Percentiles rank a stretch among this genome's conserved stretches.
These are phyloP conservation scores for Scutellaria baicalensis DNA, from an alignment of 257 asterid species.

Conservation along the genomic window DNA sequence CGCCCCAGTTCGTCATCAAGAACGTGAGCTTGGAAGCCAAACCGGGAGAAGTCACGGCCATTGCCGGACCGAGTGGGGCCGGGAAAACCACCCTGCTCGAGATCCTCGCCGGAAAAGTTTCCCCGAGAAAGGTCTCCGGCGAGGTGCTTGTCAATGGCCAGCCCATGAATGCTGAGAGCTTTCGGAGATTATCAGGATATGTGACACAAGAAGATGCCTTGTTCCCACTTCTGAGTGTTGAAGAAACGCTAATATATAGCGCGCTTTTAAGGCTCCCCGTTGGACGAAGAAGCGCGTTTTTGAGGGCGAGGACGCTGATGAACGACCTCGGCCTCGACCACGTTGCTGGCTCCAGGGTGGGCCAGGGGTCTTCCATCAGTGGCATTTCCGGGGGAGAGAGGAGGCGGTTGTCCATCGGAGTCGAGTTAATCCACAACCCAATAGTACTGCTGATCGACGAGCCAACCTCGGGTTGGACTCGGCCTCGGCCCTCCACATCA, in stretches of 20 bases:
- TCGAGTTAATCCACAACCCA: conserved; percentile 74
- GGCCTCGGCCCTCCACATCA: conserved; percentile 63
- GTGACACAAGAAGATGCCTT: conserved; percentile 78
- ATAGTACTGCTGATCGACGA: conserved; percentile 63
- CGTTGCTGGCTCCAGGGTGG: conserved; percentile 46
- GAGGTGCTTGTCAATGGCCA: conserved; percentile 43
- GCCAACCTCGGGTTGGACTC: conserved; percentile 85
- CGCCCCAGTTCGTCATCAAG: conserved; percentile 42
- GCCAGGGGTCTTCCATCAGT: conserved; percentile 45
- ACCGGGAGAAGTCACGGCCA: conserved; percentile 73
- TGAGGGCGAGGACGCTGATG: conserved; percentile 41
- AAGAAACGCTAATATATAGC: conserved; percentile 66
- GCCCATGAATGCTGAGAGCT: conserved; percentile 26
- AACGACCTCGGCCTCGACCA: conserved; percentile 66
- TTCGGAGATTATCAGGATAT: conserved; percentile 53
- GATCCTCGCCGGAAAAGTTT: conserved; percentile 58
- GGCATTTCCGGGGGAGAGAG: conserved; percentile 88
- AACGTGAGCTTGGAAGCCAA: conserved; percentile 56
- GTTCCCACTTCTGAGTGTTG: conserved; percentile 74
- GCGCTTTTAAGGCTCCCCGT: conserved; percentile 61
- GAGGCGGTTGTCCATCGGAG: conserved; percentile 83
- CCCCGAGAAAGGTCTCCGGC: conserved; percentile 47
- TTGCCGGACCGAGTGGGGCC: conserved; percentile 94
- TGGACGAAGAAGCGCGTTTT: conserved; percentile 24
- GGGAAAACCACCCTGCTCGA: conserved; percentile 79